Base-by-base conservation (phyloP, 441 rosid species). In the Gossypium trilobum region DNA sequence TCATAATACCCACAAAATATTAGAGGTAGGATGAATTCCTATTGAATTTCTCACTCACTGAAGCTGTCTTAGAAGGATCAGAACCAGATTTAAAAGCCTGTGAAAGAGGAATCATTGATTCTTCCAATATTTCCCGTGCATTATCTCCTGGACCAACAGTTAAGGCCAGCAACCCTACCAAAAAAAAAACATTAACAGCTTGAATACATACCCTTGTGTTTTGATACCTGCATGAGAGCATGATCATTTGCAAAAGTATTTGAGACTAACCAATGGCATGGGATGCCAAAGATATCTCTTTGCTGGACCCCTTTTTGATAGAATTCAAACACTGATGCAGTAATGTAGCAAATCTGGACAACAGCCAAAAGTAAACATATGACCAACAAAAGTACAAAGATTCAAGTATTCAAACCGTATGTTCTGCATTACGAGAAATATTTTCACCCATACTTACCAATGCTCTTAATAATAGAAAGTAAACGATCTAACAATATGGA, bases 271-370 rank as follows among this genome's bases (percentile, higher is more conserved):
- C 98, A 80, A 95, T 82, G 55, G 83, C 80, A 77, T 81, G 97
- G 65, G 93, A 78, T 31, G 97, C 98, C 22, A 91, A 82, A 63
- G 84, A 73, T 56, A 90, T 80, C 84, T 92, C 98, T 59, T 79
- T 89, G 83, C 77, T 78, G 52, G 97, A 88, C n/a, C 96, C 97
- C 80, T 85, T 85, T 78, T 91, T 92, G 17, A 87, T 75, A 55
- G 82, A 95, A 74, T 77, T 81, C 71, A 88, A 68, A 75, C 89
- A 88, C 44, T 79, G 97, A 69, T 92, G 89, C 58, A 92, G 81
- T 72, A 95, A 82, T 56, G 97, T 92, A 14, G 93, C 99, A 79
- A 90, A 95, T 44, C 98, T 92, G 85, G 27, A 80, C 1, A 55
- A 62, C 50, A 50, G 46, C 16, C 44, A 48, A 63, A 59, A 23